Conservation (phyloP, 306 rosid species). For the Prunus persica region Prunus_persica_NCBIv2 NC_034013.1:13912001-13912500, state of each 20-base stretch:
- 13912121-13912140: background rate
- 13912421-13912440: background rate
- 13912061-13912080: too few relatives aligned
- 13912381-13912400: background rate
- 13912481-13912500: background rate
- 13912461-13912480: background rate
- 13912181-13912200: conserved; percentile 46
- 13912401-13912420: background rate
- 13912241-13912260: conserved; percentile 35
- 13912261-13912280: conserved; percentile 40
- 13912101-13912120: background rate
- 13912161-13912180: conserved; percentile 46
- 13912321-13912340: background rate
- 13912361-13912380: background rate
- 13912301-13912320: conserved; percentile 1
- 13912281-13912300: conserved; percentile 14
- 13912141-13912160: conserved; percentile 20
- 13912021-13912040: too few relatives aligned
- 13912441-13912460: background rate
- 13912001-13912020: too few relatives aligned
- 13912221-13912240: conserved; percentile 43
- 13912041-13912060: too few relatives aligned
- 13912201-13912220: conserved; percentile 55
- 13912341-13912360: background rate
- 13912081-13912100: background rate